phyloP scores from a whole-genome alignment of 2,329 filamentous ascomycete species.

The Periconia macrospinosa region DNA sequence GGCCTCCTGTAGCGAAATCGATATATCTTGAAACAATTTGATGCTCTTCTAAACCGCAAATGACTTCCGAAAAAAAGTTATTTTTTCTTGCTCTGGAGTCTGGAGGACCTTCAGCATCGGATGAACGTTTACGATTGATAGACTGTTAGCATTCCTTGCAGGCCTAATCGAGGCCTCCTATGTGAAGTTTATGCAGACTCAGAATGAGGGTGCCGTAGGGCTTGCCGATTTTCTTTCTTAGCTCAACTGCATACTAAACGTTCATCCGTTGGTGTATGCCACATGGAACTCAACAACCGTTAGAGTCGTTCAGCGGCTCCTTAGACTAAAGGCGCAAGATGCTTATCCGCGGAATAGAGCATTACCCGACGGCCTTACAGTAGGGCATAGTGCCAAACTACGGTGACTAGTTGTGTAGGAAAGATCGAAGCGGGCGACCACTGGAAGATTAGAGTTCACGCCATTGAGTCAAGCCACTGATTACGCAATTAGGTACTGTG shows the following conservation, averaged over 20 bases:
- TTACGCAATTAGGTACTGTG: too few species aligned
- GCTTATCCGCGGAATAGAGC: neutral
- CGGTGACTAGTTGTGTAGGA: neutral
- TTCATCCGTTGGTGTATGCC: neutral
- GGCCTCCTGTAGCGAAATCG: neutral
- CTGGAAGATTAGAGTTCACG: neutral
- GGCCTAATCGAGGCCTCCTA: neutral
- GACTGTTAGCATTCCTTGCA: neutral
- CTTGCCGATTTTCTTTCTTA: neutral
- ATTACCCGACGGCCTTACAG: neutral
- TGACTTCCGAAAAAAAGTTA: neutral
- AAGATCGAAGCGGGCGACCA: neutral
- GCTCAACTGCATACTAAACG: too few species aligned
- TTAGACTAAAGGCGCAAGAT: neutral
- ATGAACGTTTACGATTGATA: neutral
- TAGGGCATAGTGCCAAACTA: neutral
- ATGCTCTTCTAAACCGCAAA: neutral
- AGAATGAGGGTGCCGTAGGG: neutral
- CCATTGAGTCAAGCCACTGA: neutral
- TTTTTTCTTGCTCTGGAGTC: too few species aligned
- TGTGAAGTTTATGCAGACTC: neutral
- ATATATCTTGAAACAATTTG: neutral
- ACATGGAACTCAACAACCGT: neutral
- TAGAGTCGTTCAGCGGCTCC: neutral
- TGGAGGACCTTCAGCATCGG: too few species aligned